Percentiles rank a stretch among this genome's conserved stretches.
Evolutionary conservation across 108 stramenopile species (phyloP).

Genomic region (Cyclostephanos invisitatus): DNA sequence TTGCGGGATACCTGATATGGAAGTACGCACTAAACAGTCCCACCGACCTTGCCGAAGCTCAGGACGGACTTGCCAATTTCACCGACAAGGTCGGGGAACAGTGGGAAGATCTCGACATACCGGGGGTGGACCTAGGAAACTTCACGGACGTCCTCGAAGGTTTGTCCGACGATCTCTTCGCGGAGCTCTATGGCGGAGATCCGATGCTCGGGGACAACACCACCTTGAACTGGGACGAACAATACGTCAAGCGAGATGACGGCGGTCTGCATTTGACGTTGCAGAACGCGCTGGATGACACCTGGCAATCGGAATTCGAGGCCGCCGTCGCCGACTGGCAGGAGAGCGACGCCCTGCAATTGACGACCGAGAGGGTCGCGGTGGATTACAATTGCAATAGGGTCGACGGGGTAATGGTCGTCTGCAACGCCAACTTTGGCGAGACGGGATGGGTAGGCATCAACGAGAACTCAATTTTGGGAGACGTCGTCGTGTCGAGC

Average conservation of each 20-base stretch:
- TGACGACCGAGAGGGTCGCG: slow-evolving; percentile 31
- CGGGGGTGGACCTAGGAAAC: slow-evolving; percentile 19
- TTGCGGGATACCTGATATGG: slow-evolving; percentile 17
- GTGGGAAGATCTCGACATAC: slow-evolving; percentile 10
- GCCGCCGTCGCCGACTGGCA: slow-evolving; percentile 67
- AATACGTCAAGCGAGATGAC: slow-evolving; percentile 26
- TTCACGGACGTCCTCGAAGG: slow-evolving; percentile 41
- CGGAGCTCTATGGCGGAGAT: slow-evolving; percentile 43
- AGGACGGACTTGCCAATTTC: slow-evolving; percentile 14
- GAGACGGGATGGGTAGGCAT: slow-evolving; percentile 79
- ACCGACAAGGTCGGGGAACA: slow-evolving; percentile 27
- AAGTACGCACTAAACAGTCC: slow-evolving; percentile 13
- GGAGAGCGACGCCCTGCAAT: slow-evolving; percentile 54
- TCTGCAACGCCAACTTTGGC: slow-evolving; percentile 74
- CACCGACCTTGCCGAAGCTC: slow-evolving; percentile 12
- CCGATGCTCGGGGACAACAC: slow-evolving; percentile 64
- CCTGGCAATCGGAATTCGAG: slow-evolving; percentile 60
- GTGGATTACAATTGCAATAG: slow-evolving; percentile 34
- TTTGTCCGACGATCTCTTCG: slow-evolving; percentile 36
- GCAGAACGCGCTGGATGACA: slow-evolving; percentile 59
- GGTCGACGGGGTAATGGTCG: slow-evolving; percentile 62
- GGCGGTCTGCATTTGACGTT: slow-evolving; percentile 61
- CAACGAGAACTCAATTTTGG: slow-evolving; percentile 55
- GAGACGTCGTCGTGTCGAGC: slow-evolving; percentile 44
- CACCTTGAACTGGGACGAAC: slow-evolving; percentile 48